Evolutionary conservation across 768 basidiomycete genomes (phyloP), one percentile per base, ranked within the genome.

Genomic region (Amanita subjunquillea): DNA sequence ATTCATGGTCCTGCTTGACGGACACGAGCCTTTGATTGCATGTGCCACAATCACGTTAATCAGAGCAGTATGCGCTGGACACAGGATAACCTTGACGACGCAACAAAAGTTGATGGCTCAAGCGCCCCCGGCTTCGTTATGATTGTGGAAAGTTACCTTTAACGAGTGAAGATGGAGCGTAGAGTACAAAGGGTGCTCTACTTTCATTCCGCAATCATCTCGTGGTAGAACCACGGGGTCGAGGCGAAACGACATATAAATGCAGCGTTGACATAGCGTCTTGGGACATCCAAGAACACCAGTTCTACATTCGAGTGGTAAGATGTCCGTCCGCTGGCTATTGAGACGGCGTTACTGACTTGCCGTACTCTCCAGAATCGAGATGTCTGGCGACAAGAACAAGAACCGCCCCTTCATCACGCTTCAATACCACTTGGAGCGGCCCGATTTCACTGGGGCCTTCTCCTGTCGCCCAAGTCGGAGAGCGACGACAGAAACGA

Each of bases 401-500:
- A 55, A 52, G 37, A 51, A 39, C 34, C 50, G 55, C 13, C 55
- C 52, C 7, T 55, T 46, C 40, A 51, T 55, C 30, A 55, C 51
- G 17, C 50, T 52, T 37, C 55, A 55, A 29, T 41, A 52, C 29
- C 55, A 37, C 8, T 20, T 39, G 4, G 45, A 32, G 12, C 37
- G 36, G 12, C 50, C 42, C 22, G 51, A 51, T 6, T 55, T 46
- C 55, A 55, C 39, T 55, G 43, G 50, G 44, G 42, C 15, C 13
- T 55, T 6, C 44, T 55, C 10, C 45, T 55, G 12, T 43, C 55
- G 6, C 55, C 55, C 23, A 52, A 52, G 40, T 41, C 32, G 20
- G 51, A 52, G 32, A 42, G 32, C 17, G 27, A 27, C 8, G 45
- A 52, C 20, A 17, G 20, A 22, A 29, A 39, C 3, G 43, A 36